A percentile compares a stretch with the other conserved stretches of the same genome.
phyloP scores from a whole-genome alignment of 176 grass and related monocot species.

The Neostapfia colusana region DNA sequence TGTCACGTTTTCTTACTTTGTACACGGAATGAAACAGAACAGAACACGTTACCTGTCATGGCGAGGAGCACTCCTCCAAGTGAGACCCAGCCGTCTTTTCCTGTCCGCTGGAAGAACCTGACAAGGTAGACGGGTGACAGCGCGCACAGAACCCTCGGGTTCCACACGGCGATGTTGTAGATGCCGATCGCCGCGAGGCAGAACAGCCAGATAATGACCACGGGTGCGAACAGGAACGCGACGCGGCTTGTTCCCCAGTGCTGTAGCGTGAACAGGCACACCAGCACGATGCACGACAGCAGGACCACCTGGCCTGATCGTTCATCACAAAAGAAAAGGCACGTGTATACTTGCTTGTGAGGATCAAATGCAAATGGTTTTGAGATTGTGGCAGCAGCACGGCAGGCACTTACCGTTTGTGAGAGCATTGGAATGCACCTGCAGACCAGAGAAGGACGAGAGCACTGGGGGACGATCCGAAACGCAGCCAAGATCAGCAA shows the following conservation, averaged over 20 bases:
- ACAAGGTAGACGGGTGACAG: constrained; percentile 56
- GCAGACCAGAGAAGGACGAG: constrained; percentile 52
- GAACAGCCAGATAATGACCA: constrained; percentile 66
- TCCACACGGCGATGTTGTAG: constrained; percentile 71
- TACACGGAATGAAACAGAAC: neutral
- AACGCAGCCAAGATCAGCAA: neutral
- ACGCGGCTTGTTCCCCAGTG: constrained; percentile 63
- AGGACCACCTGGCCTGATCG: constrained; percentile 47
- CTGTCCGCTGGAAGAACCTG: constrained; percentile 59
- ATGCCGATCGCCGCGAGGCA: constrained; percentile 41
- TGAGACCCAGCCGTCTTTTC: constrained; percentile 62
- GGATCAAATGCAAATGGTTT: too few species aligned
- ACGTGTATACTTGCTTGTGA: too few species aligned
- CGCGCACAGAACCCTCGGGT: constrained; percentile 52
- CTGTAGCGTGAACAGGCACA: constrained; percentile 68
- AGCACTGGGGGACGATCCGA: constrained; percentile 22
- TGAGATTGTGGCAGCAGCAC: too few species aligned
- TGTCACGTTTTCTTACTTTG: neutral
- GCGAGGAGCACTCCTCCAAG: constrained; percentile 67
- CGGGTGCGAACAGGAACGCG: constrained; percentile 59
- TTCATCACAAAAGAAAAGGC: neutral
- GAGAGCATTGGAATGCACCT: constrained; percentile 29
- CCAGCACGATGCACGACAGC: constrained; percentile 58
- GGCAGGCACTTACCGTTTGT: neutral
- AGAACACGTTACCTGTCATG: constrained; percentile 46